Percentiles rank a stretch among this genome's conserved stretches.
phyloP scores from a whole-genome alignment of 2,329 filamentous ascomycete genomes.

The Pochonia chlamydosporia region DNA sequence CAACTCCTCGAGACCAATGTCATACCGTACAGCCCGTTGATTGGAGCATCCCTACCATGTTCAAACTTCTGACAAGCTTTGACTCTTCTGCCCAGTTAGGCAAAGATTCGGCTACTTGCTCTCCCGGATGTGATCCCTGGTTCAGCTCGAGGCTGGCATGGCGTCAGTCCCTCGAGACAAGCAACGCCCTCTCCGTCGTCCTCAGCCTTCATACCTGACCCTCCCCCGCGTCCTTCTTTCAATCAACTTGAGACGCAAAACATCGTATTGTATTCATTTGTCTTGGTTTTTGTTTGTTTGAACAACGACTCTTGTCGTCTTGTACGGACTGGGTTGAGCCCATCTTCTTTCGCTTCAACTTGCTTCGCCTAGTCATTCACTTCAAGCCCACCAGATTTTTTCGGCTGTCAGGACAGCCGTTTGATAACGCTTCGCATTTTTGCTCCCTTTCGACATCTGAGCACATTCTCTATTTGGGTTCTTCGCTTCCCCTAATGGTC shows the following conservation, averaged over 20 bases:
- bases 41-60: background rate
- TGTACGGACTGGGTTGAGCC: background rate
- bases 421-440: background rate
- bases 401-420: slow-evolving; percentile 1
- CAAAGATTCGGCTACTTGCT: slow-evolving; percentile 8
- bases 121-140: slow-evolving; percentile 10
- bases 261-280: background rate
- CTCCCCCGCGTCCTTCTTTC: background rate
- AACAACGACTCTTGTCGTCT: background rate
- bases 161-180: background rate
- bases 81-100: slow-evolving; percentile 7
- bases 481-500: background rate
- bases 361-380: background rate
- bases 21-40: background rate
- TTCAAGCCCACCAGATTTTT: background rate
- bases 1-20: background rate
- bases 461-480: background rate
- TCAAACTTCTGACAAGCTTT: slow-evolving; percentile 2
- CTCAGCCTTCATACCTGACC: background rate
- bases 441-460: background rate
- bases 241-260: background rate
- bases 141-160: background rate
- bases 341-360: background rate
- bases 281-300: background rate
- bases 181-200: background rate